phyloP scores from a whole-genome alignment of 2,329 filamentous ascomycete genomes.

The Cryphonectria radicalis region DNA sequence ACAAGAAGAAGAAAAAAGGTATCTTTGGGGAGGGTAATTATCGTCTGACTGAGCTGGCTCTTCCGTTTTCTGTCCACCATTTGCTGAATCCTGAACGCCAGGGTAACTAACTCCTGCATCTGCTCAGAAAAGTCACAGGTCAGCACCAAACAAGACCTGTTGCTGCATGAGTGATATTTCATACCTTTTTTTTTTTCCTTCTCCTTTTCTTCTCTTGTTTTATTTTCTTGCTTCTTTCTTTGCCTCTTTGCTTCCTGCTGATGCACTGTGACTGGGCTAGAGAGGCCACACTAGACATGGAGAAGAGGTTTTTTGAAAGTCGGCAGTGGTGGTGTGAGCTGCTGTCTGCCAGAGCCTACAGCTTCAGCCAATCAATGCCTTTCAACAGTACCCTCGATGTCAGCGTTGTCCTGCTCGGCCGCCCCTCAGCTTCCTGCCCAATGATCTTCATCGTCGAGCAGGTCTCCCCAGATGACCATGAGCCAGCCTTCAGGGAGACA shows the following conservation, averaged over 20 bases:
- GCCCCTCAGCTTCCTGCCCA: not conserved
- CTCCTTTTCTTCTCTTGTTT: not conserved
- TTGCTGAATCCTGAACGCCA: constrained; percentile 1
- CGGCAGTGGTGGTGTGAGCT: not conserved
- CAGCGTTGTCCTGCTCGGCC: not conserved
- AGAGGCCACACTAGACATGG: not conserved
- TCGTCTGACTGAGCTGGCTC: constrained; percentile 12
- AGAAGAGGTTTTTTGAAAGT: not conserved
- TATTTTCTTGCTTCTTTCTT: not conserved
- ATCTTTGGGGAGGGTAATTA: constrained; percentile 12
- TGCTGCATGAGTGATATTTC: not conserved
- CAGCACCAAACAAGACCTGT: not conserved
- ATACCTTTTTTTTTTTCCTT: not conserved
- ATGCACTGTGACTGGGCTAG: not conserved
- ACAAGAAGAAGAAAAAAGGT: too few relatives aligned
- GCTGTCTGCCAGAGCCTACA: not conserved
- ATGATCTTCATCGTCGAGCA: not conserved
- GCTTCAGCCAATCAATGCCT: not conserved
- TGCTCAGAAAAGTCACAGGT: not conserved
- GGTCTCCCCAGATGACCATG: not conserved
- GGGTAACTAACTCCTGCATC: not conserved
- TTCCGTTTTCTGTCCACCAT: not conserved
- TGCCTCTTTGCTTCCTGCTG: not conserved
- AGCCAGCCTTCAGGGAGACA: not conserved
- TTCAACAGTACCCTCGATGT: not conserved